phyloP scores from a whole-genome alignment of 2,329 filamentous ascomycete genomes.

The Cordyceps militaris region DNA sequence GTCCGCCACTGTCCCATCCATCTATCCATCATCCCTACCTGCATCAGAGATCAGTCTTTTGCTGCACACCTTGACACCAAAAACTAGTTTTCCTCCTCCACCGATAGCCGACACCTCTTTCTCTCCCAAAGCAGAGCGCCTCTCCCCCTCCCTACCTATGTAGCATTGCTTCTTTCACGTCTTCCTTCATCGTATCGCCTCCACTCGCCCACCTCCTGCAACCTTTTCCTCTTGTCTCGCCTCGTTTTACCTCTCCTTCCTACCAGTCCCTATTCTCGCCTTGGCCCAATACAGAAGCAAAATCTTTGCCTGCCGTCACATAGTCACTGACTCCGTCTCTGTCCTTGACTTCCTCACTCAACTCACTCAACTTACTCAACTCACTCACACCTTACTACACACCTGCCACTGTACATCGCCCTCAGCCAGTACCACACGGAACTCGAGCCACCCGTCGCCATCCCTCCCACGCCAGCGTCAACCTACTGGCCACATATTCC shows the following conservation, averaged over 20 bases:
- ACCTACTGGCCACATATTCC: neutral
- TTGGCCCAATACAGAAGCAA: neutral
- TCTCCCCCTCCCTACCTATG: neutral
- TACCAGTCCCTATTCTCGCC: neutral
- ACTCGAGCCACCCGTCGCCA: neutral
- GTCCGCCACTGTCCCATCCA: neutral
- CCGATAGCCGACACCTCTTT: slow-evolving; percentile 9
- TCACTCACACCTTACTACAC: neutral
- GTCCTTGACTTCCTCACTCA: neutral
- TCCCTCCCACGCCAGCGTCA: neutral
- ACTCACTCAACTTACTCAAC: neutral
- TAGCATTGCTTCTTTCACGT: slow-evolving; percentile 5
- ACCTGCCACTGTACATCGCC: neutral
- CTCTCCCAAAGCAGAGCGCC: too few relatives aligned
- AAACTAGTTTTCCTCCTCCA: neutral
- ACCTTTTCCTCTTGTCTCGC: neutral
- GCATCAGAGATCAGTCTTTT: slow-evolving; percentile 1
- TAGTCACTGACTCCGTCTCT: neutral
- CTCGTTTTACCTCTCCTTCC: neutral
- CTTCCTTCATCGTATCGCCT: slow-evolving; percentile 9
- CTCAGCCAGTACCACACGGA: neutral
- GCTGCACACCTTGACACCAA: neutral
- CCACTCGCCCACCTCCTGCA: neutral
- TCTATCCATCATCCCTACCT: neutral
- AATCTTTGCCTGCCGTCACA: neutral